These are phyloP conservation scores for Pittosporum tobira DNA, from an alignment of 129 eudicot species.

Conservation along the genomic window DNA sequence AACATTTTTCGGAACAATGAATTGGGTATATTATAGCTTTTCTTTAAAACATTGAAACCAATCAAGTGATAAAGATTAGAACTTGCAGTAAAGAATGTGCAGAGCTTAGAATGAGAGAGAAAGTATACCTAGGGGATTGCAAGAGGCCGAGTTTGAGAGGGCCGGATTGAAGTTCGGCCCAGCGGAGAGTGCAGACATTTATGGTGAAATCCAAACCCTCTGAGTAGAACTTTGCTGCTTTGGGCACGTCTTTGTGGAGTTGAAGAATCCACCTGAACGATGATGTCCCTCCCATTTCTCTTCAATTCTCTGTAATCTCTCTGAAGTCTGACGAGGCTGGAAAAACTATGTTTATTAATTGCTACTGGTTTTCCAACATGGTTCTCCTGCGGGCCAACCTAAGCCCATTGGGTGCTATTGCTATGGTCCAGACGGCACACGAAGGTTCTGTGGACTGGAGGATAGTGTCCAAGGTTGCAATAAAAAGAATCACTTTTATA, in stretches of 20 bases:
- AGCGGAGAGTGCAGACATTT: constrained; percentile 80
- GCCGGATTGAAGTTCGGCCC: constrained; percentile 88
- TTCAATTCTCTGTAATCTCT: not conserved
- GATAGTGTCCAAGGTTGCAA: too few species aligned
- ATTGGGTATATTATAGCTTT: too few species aligned
- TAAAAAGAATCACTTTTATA: too few species aligned
- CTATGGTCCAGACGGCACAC: too few species aligned
- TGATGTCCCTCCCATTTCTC: constrained; percentile 6
- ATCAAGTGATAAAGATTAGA: not conserved
- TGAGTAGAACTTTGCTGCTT: constrained; percentile 75
- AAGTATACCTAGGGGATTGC: constrained; percentile 55
- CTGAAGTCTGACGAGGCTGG: too few species aligned
- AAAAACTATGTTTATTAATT: too few species aligned
- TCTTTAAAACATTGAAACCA: too few species aligned
- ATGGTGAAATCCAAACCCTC: constrained; percentile 76
- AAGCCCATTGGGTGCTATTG: too few species aligned
- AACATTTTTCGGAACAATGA: too few species aligned
- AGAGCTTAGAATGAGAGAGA: not conserved
- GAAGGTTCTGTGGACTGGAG: too few species aligned
- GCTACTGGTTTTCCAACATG: not conserved
- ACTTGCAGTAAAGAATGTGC: not conserved
- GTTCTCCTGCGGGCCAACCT: too few species aligned
- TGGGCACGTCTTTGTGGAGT: constrained; percentile 87
- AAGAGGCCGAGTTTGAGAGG: constrained; percentile 80
- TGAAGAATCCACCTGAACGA: constrained; percentile 76